A percentile compares a stretch with the other conserved stretches of the same genome.
These are phyloP conservation scores for Fusarium solani-melongenae DNA, from an alignment of 2,329 filamentous ascomycete species.

Conservation along the genomic window DNA sequence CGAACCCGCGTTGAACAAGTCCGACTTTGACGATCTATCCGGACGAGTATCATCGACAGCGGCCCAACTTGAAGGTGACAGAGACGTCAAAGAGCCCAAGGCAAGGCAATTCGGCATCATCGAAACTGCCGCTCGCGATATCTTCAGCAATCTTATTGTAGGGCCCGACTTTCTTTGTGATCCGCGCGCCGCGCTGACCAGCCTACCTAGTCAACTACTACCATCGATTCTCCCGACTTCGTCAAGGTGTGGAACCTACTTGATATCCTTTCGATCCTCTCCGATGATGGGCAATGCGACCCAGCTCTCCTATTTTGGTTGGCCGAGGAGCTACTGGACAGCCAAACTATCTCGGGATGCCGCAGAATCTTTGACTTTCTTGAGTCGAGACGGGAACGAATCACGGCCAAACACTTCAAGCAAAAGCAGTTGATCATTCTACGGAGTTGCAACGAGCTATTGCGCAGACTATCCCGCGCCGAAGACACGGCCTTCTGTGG, in stretches of 20 bases:
- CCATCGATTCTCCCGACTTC: constrained; percentile 82
- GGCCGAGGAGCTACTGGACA: constrained; percentile 94
- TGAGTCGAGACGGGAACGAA: constrained; percentile 89
- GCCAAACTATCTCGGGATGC: constrained; percentile 93
- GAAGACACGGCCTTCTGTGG: constrained; percentile 98
- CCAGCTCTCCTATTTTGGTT: constrained; percentile 88
- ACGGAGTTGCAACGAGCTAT: constrained; percentile 92
- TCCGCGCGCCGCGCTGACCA: constrained; percentile 46
- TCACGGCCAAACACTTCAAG: constrained; percentile 83
- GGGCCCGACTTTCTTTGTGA: constrained; percentile 47
- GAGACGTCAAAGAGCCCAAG: constrained; percentile 54
- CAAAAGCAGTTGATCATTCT: constrained; percentile 90
- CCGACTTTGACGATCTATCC: constrained; percentile 67
- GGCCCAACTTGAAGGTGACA: constrained; percentile 44
- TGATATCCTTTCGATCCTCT: constrained; percentile 89
- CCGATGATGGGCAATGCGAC: constrained; percentile 82
- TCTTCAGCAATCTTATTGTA: constrained; percentile 84
- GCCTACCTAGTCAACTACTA: constrained; percentile 73
- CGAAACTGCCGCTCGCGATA: constrained; percentile 84
- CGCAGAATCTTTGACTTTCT: constrained; percentile 93
- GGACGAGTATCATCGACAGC: constrained; percentile 55
- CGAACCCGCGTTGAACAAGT: constrained; percentile 80
- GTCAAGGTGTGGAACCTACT: constrained; percentile 92
- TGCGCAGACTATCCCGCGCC: constrained; percentile 92
- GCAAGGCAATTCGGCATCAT: constrained; percentile 75